Evolutionary conservation across 345 rosid species (phyloP), one percentile per base, ranked within the genome.

Genomic region (Linum tenue): DNA sequence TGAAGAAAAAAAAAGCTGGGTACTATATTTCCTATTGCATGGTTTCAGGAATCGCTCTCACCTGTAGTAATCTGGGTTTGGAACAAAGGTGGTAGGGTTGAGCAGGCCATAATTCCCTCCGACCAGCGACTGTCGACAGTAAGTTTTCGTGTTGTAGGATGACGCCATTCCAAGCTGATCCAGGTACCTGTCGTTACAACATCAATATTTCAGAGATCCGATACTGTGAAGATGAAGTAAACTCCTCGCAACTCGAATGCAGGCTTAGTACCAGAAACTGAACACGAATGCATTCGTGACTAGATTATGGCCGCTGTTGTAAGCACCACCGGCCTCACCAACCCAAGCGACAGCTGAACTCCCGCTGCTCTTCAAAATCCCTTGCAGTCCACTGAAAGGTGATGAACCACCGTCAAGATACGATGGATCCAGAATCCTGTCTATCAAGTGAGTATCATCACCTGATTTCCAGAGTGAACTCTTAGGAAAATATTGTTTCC

Each of bases 321-420:
- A 82, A 37, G 85, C 91, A 11, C 86, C 88, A 35, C 91, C 88
- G 2, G 88, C 84, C 74, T 85, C 88, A 11, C 88, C 82, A 51
- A 85, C 82, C 88, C 91, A 81, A 44, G 88, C 82, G 36, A 83
- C 86, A 11, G 88, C 83, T 0, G 69, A 56, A 61, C 79, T 76
- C 37, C 74, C 69, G 0, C 83, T 59, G 10, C 50, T 70, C 71
- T 72, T 77, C 50, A 85, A 67, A 68, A 85, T 72, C 17, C 60
- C 40, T 60, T 72, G 73, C 56, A 83, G 83, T 41, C 61, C 31
- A 3, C 77, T 64, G 56, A 79, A 80, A 50, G 70, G 31, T 12
- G 56, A 14, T 0, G 70, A 56, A 0, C 70, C 81, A 1, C 78
- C 53, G 1, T 81, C 74, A 2, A 85, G 86, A 44, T 72, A 70